Conservation (phyloP, 257 asterid species). For the Solanum medicagineum region DNA sequence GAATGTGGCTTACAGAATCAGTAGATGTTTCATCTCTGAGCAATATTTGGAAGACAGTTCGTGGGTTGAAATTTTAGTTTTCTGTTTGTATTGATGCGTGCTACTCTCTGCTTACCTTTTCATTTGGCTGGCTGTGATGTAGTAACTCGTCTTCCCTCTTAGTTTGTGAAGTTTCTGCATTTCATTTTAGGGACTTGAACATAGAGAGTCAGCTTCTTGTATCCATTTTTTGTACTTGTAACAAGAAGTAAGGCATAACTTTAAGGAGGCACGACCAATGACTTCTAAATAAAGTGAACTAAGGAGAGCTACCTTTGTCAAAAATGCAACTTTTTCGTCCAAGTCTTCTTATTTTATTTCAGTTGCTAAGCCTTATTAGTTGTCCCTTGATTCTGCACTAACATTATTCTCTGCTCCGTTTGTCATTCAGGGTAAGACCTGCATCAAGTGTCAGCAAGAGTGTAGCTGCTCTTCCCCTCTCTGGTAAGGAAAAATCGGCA, state of each 20-base stretch:
- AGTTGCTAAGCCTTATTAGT: not conserved
- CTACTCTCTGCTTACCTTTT: not conserved
- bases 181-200: not conserved
- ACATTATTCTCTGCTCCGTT: not conserved
- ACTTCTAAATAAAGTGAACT: not conserved
- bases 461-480: constrained; percentile 56
- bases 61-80: not conserved
- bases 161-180: not conserved
- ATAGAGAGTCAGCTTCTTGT: not conserved
- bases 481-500: constrained; percentile 58
- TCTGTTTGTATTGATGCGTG: not conserved
- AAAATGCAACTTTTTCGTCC: not conserved
- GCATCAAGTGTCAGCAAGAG: constrained; percentile 65
- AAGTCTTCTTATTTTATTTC: not conserved
- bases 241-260: not conserved
- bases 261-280: not conserved
- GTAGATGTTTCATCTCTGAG: not conserved
- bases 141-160: not conserved
- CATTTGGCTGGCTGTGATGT: not conserved
- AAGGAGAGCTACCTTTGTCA: not conserved
- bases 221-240: not conserved
- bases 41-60: not conserved
- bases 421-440: constrained; percentile 30
- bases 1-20: not conserved
- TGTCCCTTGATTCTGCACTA: not conserved